Percentiles rank a stretch among this genome's conserved stretches.
These are phyloP conservation scores for Cairneyella variabilis DNA, from an alignment of 495 filamentous ascomycete species.

Conservation along the genomic window DNA sequence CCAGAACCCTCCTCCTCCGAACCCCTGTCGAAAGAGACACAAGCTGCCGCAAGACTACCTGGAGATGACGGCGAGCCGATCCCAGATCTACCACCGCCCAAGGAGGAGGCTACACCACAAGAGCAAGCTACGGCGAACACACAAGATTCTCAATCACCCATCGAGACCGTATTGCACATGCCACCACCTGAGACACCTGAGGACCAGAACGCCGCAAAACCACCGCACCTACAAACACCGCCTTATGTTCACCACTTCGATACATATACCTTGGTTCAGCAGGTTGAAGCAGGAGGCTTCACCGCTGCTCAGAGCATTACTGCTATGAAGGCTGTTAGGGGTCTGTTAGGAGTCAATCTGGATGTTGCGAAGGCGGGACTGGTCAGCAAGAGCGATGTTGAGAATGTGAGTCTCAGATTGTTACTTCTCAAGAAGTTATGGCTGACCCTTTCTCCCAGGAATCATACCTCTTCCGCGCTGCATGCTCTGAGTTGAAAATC, in stretches of 20 bases:
- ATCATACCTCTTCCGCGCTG: constrained; percentile 88
- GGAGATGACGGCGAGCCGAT: constrained; percentile 12
- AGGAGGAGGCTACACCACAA: constrained; percentile 10
- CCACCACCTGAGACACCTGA: constrained; percentile 37
- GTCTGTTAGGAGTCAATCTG: constrained; percentile 71
- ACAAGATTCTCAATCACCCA: constrained; percentile 27
- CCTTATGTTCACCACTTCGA: constrained; percentile 96
- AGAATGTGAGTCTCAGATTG: constrained; percentile 27
- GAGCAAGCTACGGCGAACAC: constrained; percentile 23
- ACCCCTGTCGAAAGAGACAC: constrained; percentile 22
- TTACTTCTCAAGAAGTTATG: background rate
- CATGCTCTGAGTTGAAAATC: constrained; percentile 85
- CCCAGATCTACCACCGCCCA: background rate
- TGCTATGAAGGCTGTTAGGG: constrained; percentile 84
- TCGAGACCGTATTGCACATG: constrained; percentile 32
- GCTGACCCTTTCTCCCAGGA: constrained; percentile 42
- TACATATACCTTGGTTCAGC: constrained; percentile 79
- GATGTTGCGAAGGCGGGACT: constrained; percentile 71
- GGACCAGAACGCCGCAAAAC: constrained; percentile 28
- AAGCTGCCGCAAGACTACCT: constrained; percentile 17
- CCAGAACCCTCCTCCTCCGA: constrained; percentile 11
- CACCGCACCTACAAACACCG: constrained; percentile 64
- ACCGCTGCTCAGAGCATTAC: constrained; percentile 64
- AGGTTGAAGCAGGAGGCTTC: constrained; percentile 68
- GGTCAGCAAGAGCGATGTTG: constrained; percentile 47